Base-by-base conservation (phyloP, 345 rosid species). In the Rhodamnia rubescens region DNA sequence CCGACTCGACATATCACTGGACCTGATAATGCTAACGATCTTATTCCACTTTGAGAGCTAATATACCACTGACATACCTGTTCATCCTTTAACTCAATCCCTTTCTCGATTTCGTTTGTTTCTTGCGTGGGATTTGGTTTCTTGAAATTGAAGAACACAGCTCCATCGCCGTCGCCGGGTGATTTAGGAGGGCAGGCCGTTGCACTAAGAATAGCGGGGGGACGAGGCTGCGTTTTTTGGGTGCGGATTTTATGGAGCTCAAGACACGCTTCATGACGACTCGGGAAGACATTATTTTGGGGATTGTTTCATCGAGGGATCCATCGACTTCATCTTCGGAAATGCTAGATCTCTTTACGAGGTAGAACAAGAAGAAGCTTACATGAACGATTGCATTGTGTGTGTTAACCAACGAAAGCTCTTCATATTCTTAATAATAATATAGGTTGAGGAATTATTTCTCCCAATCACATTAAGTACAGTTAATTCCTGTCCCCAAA, bases 221-320 rank as follows among this genome's bases (percentile, higher is more conserved):
- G 98, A 96, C 83, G 93, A 92, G 86, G 93, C 94, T 36, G 98
- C 98, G 1, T 94, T 96, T 86, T 94, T 92, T 50, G 90, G 93
- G 1, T 96, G 98, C 86, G 98, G 99, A 74, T 94, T 96, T 85
- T 95, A 89, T 58, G 96, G 99, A 83, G 94, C 96, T 16, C 99
- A 96, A 93, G 99, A 96, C 88, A 96, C 99, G 0, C 97, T 96
- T 83, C 90, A 89, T 87, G 99, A 96, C 74, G 92, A 94, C 85
- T 85, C 57, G 18, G 99, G 98, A 24, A 92, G 92, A 78, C 99
- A 96, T 87, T 96, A 91, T 85, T 96, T 88, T 85, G 91, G 89
- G 85, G 93, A 90, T 16, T 95, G 98, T 58, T 94, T 95, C 91
- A 92, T 96, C 2, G 93, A 96, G 90, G 98, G 99, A 49, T 96